Evolutionary conservation across 1,139 yeast species (phyloP).

Genomic region (Candida freyschussii): DNA sequence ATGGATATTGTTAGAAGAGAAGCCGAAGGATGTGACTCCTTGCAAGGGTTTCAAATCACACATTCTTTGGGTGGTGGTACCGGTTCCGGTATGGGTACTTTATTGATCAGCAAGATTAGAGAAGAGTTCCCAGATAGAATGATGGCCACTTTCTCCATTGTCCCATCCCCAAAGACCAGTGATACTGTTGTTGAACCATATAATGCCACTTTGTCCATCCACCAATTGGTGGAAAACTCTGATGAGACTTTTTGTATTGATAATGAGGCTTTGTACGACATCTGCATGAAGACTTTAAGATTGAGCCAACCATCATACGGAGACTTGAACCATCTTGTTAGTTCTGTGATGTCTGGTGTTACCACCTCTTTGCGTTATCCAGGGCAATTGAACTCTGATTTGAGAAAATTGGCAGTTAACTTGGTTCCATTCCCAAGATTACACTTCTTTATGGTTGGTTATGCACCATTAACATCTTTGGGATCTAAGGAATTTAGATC

Average conservation of each 20-base stretch:
- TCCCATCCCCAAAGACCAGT: slow-evolving; percentile 96
- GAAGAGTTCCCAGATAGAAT: slow-evolving; percentile 95
- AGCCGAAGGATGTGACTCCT: slow-evolving; percentile 95
- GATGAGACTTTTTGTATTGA: slow-evolving; percentile 99
- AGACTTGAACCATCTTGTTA: slow-evolving; percentile 86
- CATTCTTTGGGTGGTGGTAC: slow-evolving; percentile 99
- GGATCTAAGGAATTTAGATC: slow-evolving; percentile 91
- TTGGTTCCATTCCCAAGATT: slow-evolving; percentile 98
- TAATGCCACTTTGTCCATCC: slow-evolving; percentile 93
- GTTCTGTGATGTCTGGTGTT: slow-evolving; percentile 95
- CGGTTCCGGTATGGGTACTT: slow-evolving; percentile 96
- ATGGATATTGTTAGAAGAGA: slow-evolving; percentile 94
- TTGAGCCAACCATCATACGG: slow-evolving; percentile 83
- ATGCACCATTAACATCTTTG: slow-evolving; percentile 91
- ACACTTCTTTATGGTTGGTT: slow-evolving; percentile 97
- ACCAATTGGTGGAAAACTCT: slow-evolving; percentile 94
- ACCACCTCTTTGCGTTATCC: slow-evolving; percentile 96
- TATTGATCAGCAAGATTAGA: slow-evolving; percentile 74
- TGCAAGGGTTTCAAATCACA: slow-evolving; percentile 95
- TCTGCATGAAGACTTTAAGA: slow-evolving; percentile 93
- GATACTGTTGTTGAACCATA: slow-evolving; percentile 99
- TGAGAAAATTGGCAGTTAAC: slow-evolving; percentile 95
- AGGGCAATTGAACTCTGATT: slow-evolving; percentile 93
- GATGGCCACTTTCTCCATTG: slow-evolving; percentile 94
- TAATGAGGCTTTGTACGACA: slow-evolving; percentile 96